Percentiles rank a stretch among this genome's conserved stretches.
Evolutionary conservation across 2,329 filamentous ascomycete species (phyloP).

Genomic region (Cytospora mali): DNA sequence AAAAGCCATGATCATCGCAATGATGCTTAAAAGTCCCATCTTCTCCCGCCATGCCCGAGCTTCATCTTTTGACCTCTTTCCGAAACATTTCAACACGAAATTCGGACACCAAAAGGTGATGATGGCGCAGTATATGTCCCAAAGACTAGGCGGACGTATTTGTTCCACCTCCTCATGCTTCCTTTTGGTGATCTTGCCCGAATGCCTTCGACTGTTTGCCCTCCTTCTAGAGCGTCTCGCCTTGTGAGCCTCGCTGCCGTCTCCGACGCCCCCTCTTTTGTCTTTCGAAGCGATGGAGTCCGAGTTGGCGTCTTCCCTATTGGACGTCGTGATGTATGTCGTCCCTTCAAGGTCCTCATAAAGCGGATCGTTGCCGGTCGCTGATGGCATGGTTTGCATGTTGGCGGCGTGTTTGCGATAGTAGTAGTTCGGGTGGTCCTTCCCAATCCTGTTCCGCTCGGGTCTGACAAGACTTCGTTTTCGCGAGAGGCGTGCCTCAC

Average conservation of each 20-base stretch:
- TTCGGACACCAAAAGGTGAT: constrained; percentile 95
- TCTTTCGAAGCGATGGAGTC: constrained; percentile 46
- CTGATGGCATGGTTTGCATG: constrained; percentile 87
- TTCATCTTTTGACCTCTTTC: constrained; percentile 82
- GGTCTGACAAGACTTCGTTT: constrained; percentile 90
- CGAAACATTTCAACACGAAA: constrained; percentile 81
- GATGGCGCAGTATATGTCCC: constrained; percentile 93
- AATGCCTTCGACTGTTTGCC: constrained; percentile 42
- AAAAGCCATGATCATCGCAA: constrained; percentile 80
- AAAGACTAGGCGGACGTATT: constrained; percentile 79
- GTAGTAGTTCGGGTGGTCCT: constrained; percentile 90
- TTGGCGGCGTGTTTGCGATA: constrained; percentile 94
- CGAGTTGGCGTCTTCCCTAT: constrained; percentile 49
- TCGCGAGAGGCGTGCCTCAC: constrained; percentile 47
- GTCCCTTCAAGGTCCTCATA: constrained; percentile 74
- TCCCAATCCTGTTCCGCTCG: constrained; percentile 82
- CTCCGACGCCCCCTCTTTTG: constrained; percentile 39
- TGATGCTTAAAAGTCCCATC: constrained; percentile 94
- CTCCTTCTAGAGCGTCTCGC: constrained; percentile 37
- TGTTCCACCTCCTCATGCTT: constrained; percentile 60
- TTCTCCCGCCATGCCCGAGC: constrained; percentile 96
- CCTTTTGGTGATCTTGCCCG: constrained; percentile 65
- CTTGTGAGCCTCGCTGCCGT: constrained; percentile 45
- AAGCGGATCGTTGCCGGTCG: constrained; percentile 89
- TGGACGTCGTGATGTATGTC: constrained; percentile 55